A percentile compares a stretch with the other conserved stretches of the same genome.
Conservation (phyloP, 1,284 basidiomycete species). For the Sparassis latifolia region DNA sequence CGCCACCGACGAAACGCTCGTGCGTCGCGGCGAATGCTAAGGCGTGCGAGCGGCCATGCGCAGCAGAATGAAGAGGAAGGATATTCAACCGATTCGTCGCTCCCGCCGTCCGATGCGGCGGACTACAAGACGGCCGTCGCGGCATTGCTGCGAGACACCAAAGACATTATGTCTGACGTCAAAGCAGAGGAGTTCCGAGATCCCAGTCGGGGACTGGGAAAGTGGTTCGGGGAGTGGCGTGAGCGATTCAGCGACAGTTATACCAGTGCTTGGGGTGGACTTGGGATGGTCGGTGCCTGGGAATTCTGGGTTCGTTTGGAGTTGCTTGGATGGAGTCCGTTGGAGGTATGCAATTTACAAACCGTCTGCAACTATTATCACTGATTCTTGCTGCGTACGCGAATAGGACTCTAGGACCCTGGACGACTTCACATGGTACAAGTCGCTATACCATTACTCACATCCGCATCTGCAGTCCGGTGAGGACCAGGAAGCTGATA, state of each 20-base stretch:
- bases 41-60: slow-evolving; percentile 26
- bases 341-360: slow-evolving; percentile 50
- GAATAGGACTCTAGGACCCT: slow-evolving; percentile 50
- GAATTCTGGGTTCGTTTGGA: slow-evolving; percentile 93
- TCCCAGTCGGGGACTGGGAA: slow-evolving; percentile 65
- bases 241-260: slow-evolving; percentile 77
- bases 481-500: slow-evolving; percentile 34
- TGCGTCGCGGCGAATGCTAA: slow-evolving; percentile 37
- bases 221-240: slow-evolving; percentile 80
- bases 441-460: slow-evolving; percentile 73
- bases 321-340: slow-evolving; percentile 81
- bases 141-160: slow-evolving; percentile 45
- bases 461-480: slow-evolving; percentile 35
- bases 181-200: slow-evolving; percentile 80
- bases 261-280: slow-evolving; percentile 81
- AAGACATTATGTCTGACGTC: slow-evolving; percentile 76
- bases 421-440: slow-evolving; percentile 83
- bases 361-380: background rate
- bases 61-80: slow-evolving; percentile 63
- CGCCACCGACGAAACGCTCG: slow-evolving; percentile 53
- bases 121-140: slow-evolving; percentile 67
- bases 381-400: background rate
- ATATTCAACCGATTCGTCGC: slow-evolving; percentile 78
- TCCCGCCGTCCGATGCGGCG: slow-evolving; percentile 56
- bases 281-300: slow-evolving; percentile 89